A percentile compares a stretch with the other conserved stretches of the same genome.
phyloP scores from a whole-genome alignment of 805 yeast species.

The Phaffomyces thermotolerans region DNA sequence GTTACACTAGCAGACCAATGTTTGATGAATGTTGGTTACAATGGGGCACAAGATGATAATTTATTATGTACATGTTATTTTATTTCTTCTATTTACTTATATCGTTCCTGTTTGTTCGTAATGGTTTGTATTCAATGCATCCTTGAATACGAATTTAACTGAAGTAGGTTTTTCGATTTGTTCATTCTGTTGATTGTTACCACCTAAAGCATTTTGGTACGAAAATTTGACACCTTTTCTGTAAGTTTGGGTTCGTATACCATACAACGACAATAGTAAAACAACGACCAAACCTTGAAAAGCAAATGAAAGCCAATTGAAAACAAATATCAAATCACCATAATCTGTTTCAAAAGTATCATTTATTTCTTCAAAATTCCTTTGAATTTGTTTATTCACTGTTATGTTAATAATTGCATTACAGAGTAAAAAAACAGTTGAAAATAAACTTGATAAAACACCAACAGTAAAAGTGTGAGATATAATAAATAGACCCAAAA shows the following conservation, averaged over 20 bases:
- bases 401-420: constrained; percentile 2
- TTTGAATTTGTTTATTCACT: not conserved
- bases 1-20: constrained; percentile 46
- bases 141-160: not conserved
- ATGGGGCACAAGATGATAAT: constrained; percentile 6
- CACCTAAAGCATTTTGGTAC: not conserved
- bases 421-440: constrained; percentile 1
- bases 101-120: not conserved
- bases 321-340: constrained; percentile 3
- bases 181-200: not conserved
- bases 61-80: not conserved
- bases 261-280: not conserved
- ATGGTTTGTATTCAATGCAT: constrained; percentile 1
- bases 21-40: constrained; percentile 46
- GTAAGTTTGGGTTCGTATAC: not conserved
- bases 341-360: constrained; percentile 1
- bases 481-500: not conserved
- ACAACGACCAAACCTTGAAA: constrained; percentile 4
- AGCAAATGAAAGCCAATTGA: constrained; percentile 6
- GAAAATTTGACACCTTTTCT: constrained; percentile 4
- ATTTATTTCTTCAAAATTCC: not conserved
- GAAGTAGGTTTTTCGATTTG: not conserved
- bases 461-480: constrained; percentile 4
- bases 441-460: constrained; percentile 2
- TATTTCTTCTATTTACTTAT: not conserved